Base-by-base conservation (phyloP, 1,284 basidiomycete species). In the Fomitopsis pinicola region DNA sequence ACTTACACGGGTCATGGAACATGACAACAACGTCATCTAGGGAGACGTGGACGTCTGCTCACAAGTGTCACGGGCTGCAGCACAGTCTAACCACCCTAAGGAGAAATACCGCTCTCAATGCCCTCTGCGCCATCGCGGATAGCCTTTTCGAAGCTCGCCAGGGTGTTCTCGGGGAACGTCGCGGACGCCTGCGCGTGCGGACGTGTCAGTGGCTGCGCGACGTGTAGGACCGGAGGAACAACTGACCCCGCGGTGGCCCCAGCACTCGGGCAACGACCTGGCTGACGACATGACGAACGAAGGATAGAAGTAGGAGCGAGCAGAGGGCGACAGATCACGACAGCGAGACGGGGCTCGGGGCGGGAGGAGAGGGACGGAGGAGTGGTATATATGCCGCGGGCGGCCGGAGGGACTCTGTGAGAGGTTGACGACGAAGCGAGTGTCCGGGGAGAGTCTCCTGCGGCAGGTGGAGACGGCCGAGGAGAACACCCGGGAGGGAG, bases 21-120 rank as follows among this genome's bases (percentile, higher is more conserved):
- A 98, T 95, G 64, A 98, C 77, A 55, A 98, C 91, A 55, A 94
- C 87, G 69, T 89, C 82, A 78, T 98, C 97, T 66, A 83, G 77
- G 57, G 96, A 96, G 72, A 98, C 91, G 76, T 98, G 97, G 67
- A 98, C 95, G 84, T 98, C 96, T 95, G 85, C 67, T 75, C 74
- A 76, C 72, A 69, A 67, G 74, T 73, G 84, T 87, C 80, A 88
- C 76, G 80, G 74, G 64, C 67, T 68, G 62, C 60, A 59, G 62
- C 64, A 61, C 63, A 61, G 66, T 63, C 68, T 65, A 72, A 68
- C 59, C 70, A 66, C 69, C 72, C 60, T 73, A 63, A 59, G 56
- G 62, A 57, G 64, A 82, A 85, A 76, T 87, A 91, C 89, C 89
- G 72, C 92, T 95, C 83, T 98, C 96, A 70, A 98, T 94, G 69